A percentile compares a stretch with the other conserved stretches of the same genome.
Evolutionary conservation across 75 land plant genomes (phyloP).

Genomic region (Adiantum capillusveneris): DNA sequence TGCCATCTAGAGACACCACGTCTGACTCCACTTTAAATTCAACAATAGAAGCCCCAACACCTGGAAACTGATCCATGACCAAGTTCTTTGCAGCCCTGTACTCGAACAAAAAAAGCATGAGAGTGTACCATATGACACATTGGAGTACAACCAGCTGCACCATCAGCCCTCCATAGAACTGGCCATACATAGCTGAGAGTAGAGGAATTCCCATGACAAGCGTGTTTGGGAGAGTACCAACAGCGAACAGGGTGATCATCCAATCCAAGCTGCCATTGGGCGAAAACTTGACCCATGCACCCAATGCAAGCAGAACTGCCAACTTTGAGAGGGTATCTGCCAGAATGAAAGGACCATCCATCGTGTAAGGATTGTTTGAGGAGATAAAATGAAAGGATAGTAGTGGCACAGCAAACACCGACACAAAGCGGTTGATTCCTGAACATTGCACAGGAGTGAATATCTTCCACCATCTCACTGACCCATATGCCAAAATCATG

Average conservation of each 20-base stretch:
- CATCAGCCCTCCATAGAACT: conserved; percentile 40
- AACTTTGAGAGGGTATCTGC: conserved; percentile 61
- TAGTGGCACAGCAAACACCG: conserved; percentile 77
- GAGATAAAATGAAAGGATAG: conserved; percentile 78
- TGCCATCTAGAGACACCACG: conserved; percentile 56
- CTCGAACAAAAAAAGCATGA: conserved; percentile 60
- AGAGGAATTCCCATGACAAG: conserved; percentile 83
- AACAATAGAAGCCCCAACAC: conserved; percentile 39
- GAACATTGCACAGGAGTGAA: conserved; percentile 67
- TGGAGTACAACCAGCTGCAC: conserved; percentile 75
- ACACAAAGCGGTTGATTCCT: conserved; percentile 74
- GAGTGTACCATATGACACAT: conserved; percentile 75
- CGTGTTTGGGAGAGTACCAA: conserved; percentile 73
- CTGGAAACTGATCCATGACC: conserved; percentile 55
- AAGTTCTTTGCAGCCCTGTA: conserved; percentile 56
- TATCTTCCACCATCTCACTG: conserved; percentile 63
- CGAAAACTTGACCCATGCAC: conserved; percentile 31
- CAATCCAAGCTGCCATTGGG: conserved; percentile 47
- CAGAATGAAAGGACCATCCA: conserved; percentile 56
- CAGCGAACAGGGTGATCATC: conserved; percentile 67
- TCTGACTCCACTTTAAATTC: conserved; percentile 49
- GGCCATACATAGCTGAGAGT: conserved; percentile 73
- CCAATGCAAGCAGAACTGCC: conserved; percentile 32
- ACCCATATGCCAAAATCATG: conserved; percentile 68
- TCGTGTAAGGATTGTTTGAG: conserved; percentile 65